Base-by-base conservation (phyloP, 495 filamentous ascomycete species). In the Penicillium maclennaniae region DNA sequence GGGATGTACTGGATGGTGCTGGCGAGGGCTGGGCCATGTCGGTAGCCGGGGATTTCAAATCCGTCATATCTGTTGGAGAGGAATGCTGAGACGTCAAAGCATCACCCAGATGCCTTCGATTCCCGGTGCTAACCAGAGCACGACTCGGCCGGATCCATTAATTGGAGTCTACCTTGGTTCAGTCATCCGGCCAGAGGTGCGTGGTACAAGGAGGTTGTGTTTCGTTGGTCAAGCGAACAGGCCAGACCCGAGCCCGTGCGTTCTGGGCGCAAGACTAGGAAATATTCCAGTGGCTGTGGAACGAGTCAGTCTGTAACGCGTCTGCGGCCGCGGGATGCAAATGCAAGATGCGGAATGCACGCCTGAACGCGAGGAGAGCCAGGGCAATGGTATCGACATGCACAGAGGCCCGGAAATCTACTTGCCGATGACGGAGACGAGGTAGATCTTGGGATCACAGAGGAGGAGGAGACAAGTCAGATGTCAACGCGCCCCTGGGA, bases 1-100 rank as follows among this genome's bases (percentile, higher is more conserved):
- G 38, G 31, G 38, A 19, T 19, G n/a, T 40, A n/a, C 7, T 40
- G 19, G 80, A 75, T 17, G 87, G 87, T 42, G 84, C 82, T 27
- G 89, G 85, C 28, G 91, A 70, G 19, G 78, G 57, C 48, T 72
- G 60, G 47, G 59, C 64, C 51, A 56, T 67, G 51, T 58, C 34
- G 65, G 55, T 43, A 49, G 57, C 45, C 54, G 60, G 49, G 21
- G 53, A 55, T 9, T 58, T 55, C 16, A 65, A 51, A 28, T 64
- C 55, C 27, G 63, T 66, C 67, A 69, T 70, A 45, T 56, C 59
- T 45, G 43, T 31, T 51, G 45, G 42, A 25, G 42, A 25, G 21
- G 37, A 5, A 23, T 60, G 47, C 46, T 20, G 14, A n/a, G 16
- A 45, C 21, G 45, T 39, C 59, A 51, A 55, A 64, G 26, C 58